Evolutionary conservation across 1,284 basidiomycete genomes (phyloP).

Genomic region (Sporisorium reilianum): DNA sequence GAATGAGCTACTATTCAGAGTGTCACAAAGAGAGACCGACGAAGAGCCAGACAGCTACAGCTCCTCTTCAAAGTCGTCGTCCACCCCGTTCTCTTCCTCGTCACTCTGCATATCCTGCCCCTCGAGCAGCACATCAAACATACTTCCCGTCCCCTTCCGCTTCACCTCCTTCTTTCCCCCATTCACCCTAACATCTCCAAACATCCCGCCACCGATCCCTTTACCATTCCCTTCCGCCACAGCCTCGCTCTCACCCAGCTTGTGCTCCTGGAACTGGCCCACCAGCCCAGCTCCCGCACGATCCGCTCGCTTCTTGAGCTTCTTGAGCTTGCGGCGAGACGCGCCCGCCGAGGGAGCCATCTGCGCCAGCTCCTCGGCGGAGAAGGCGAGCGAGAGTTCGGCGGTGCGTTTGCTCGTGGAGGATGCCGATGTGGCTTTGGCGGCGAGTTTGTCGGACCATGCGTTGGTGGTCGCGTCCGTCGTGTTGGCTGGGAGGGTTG

Average conservation of each 20-base stretch:
- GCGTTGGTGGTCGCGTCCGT: neutral
- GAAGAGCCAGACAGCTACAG: no score
- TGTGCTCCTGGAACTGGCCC: conserved; percentile 22
- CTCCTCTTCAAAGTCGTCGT: conserved; percentile 33
- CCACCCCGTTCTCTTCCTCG: conserved; percentile 9
- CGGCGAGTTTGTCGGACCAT: conserved; percentile 32
- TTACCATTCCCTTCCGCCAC: neutral
- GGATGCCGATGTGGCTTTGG: conserved; percentile 21
- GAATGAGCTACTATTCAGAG: no score
- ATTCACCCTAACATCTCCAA: conserved; percentile 13
- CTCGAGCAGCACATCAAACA: conserved; percentile 43
- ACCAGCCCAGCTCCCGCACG: conserved; percentile 47
- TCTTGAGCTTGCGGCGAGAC: conserved; percentile 39
- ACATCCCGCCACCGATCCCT: conserved; percentile 32
- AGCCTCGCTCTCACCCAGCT: conserved; percentile 15
- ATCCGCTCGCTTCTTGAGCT: conserved; percentile 45
- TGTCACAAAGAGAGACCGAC: no score
- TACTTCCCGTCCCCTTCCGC: conserved; percentile 31
- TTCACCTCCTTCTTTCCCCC: neutral
- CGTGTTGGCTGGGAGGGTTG: neutral
- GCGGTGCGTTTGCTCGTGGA: conserved; percentile 17
- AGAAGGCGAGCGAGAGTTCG: conserved; percentile 42
- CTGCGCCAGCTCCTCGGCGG: conserved; percentile 29
- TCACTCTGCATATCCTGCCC: conserved; percentile 23
- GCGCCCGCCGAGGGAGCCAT: conserved; percentile 32